Base-by-base conservation (phyloP, 164 flowering plant genomes). In the Chloranthus sessilifolius region DNA sequence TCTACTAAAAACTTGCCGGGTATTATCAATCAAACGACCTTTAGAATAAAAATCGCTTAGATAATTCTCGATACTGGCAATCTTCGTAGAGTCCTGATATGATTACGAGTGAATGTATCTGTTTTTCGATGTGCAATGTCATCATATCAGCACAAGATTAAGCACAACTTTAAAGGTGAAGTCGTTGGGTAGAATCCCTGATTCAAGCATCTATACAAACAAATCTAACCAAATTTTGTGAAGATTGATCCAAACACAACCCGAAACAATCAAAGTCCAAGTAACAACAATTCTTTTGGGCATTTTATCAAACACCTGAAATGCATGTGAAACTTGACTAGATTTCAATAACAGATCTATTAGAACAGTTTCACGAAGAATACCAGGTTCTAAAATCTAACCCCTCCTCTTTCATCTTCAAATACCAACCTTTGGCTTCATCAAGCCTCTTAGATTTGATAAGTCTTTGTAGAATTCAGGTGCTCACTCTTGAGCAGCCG, bases 141-240 rank as follows among this genome's bases (percentile, higher is more conserved):
- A 38, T 40, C 53, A 26, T 33, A 12, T 28, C 58, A 46, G 64
- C 39, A 24, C 64, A 60, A 25, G 64, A 58, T 24, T 53, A 47
- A 60, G 52, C 2, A 19, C 48, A 2, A 53, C 64, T 39, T 34
- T 60, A 8, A 53, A 53, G 29, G 64, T 40, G 47, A 45, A 47
- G 23, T 53, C 48, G 33, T 60, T 60, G 5, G 48, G 58, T 23
- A 40, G 40, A 53, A 47, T 31, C 3, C 59, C 64, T 7, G 25
- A 30, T 14, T 47, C 24, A 15, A 60, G 46, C 58, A 60, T 45
- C 9, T 60, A 47, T 19, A 19, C 28, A 30, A 60, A 60, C 4
- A 53, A 8, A 30, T 36, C 16, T 10, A 60, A 26, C 10, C 46
- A 53, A 24, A 44, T 19, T 40, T 22, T 42, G 14, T 26, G 40